phyloP scores from a whole-genome alignment of 1,284 basidiomycete genomes.

The Irpex lacteus region DNA sequence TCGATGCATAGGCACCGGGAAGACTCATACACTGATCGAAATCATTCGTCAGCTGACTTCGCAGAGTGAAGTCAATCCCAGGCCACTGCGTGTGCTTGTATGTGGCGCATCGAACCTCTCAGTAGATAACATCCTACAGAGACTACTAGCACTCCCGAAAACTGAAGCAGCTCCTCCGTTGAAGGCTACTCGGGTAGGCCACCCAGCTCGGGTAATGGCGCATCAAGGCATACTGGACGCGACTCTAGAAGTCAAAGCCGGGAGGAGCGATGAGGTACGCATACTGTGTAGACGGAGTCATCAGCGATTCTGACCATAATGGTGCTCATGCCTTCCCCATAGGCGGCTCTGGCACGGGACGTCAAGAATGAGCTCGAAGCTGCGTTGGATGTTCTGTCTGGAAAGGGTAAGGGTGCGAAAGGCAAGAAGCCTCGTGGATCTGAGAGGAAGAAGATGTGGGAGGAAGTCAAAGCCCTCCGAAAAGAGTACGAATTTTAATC shows the following conservation, averaged over 20 bases:
- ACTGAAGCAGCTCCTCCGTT: conserved; percentile 43
- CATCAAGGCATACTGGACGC: conserved; percentile 65
- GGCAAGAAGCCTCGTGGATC: conserved; percentile 67
- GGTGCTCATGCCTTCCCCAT: too few relatives aligned
- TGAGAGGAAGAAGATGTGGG: conserved; percentile 89
- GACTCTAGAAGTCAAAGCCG: conserved; percentile 88
- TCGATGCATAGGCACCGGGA: conserved; percentile 68
- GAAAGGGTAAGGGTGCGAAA: conserved; percentile 77
- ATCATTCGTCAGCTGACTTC: conserved; percentile 81
- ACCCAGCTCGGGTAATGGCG: conserved; percentile 90
- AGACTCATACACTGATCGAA: conserved; percentile 91
- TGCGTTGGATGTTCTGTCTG: conserved; percentile 64
- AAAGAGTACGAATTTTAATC: conserved; percentile 67
- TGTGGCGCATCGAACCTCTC: conserved; percentile 92
- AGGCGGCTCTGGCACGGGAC: conserved; percentile 78
- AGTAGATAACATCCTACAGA: conserved; percentile 87
- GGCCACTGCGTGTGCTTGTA: conserved; percentile 65
- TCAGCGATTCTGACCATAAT: not conserved
- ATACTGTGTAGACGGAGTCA: not conserved
- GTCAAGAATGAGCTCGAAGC: conserved; percentile 82
- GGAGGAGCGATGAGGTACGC: conserved; percentile 70
- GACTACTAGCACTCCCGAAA: conserved; percentile 63
- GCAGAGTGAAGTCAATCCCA: conserved; percentile 43
- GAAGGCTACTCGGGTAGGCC: conserved; percentile 80
- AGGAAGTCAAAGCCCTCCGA: conserved; percentile 84